Conservation (phyloP, 164 flowering plant genomes). For the Akebia trifoliata region DNA sequence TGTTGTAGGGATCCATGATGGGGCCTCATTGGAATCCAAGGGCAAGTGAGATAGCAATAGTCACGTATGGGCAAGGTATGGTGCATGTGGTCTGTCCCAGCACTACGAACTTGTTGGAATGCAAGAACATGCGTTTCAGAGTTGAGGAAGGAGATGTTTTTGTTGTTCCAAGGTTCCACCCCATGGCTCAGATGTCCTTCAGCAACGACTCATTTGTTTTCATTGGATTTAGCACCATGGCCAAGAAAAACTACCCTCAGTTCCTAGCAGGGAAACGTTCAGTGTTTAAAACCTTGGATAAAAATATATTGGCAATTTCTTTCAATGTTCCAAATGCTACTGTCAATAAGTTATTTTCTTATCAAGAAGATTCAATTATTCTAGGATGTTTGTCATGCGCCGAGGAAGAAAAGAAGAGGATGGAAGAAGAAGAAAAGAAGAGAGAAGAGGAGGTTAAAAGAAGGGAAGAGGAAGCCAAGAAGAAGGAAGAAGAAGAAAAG, state of each 20-base stretch:
- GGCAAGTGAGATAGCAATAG: slow-evolving; percentile 66
- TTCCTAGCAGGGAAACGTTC: slow-evolving; percentile 68
- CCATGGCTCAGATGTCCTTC: slow-evolving; percentile 85
- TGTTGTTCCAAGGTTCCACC: slow-evolving; percentile 57
- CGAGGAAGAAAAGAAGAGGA: slow-evolving; percentile 54
- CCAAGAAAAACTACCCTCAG: slow-evolving; percentile 63
- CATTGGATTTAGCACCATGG: slow-evolving; percentile 73
- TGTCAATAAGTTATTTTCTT: slow-evolving; percentile 31
- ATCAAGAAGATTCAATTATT: slow-evolving; percentile 47
- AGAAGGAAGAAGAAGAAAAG: slow-evolving; percentile 3
- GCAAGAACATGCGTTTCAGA: slow-evolving; percentile 47
- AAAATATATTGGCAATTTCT: slow-evolving; percentile 38
- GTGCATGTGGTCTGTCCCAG: slow-evolving; percentile 54
- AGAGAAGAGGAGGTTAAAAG: slow-evolving; percentile 22
- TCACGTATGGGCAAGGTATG: slow-evolving; percentile 68
- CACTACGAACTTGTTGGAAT: slow-evolving; percentile 19
- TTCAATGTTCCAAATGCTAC: slow-evolving; percentile 44
- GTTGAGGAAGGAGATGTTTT: slow-evolving; percentile 82
- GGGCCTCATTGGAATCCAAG: slow-evolving; percentile 95
- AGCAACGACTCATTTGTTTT: slow-evolving; percentile 66
- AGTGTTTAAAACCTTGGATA: slow-evolving; percentile 43
- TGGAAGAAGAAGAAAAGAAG: slow-evolving; percentile 45
- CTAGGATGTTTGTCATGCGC: slow-evolving; percentile 81
- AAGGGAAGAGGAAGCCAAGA: slow-evolving; percentile 5
- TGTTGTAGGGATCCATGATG: slow-evolving; percentile 78